A percentile compares a stretch with the other conserved stretches of the same genome.
Evolutionary conservation across 768 basidiomycete species (phyloP).

Genomic region (Suillus clintonianus): DNA sequence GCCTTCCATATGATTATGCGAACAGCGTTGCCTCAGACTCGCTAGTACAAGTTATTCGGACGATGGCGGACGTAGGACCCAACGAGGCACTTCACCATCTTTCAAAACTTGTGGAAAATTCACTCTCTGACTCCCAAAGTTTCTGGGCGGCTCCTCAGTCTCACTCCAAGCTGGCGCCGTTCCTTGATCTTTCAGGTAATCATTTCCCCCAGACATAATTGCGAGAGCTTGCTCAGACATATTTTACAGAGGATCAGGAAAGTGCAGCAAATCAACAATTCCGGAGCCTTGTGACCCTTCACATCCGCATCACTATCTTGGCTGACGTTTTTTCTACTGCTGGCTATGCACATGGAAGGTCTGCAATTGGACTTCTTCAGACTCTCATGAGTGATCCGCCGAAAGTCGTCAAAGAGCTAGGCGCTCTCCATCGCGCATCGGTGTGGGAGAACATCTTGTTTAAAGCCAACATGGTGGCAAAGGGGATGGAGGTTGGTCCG

Average conservation of each 20-base stretch:
- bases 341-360: conserved; percentile 79
- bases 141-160: conserved; percentile 65
- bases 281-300: conserved; percentile 70
- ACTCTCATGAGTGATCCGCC: conserved; percentile 67
- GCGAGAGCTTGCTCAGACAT: conserved; percentile 8
- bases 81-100: conserved; percentile 73
- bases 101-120: conserved; percentile 66
- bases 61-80: conserved; percentile 86
- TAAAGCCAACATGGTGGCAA: conserved; percentile 55
- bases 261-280: conserved; percentile 62
- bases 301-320: conserved; percentile 79
- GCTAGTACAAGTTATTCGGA: conserved; percentile 84
- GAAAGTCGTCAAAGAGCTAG: conserved; percentile 70
- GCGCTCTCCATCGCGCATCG: conserved; percentile 76
- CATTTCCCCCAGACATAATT: conserved; percentile 4
- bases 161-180: conserved; percentile 62
- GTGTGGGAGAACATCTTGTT: conserved; percentile 88
- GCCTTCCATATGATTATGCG: conserved; percentile 86
- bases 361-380: conserved; percentile 72
- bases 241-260: conserved; percentile 44
- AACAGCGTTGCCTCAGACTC: conserved; percentile 85
- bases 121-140: conserved; percentile 64
- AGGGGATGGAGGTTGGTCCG: conserved; percentile 52
- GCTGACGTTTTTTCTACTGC: conserved; percentile 87
- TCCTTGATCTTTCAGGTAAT: conserved; percentile 58